phyloP scores from a whole-genome alignment of 148 eudicot species.

The Amaranthus hypochondriacus region DNA sequence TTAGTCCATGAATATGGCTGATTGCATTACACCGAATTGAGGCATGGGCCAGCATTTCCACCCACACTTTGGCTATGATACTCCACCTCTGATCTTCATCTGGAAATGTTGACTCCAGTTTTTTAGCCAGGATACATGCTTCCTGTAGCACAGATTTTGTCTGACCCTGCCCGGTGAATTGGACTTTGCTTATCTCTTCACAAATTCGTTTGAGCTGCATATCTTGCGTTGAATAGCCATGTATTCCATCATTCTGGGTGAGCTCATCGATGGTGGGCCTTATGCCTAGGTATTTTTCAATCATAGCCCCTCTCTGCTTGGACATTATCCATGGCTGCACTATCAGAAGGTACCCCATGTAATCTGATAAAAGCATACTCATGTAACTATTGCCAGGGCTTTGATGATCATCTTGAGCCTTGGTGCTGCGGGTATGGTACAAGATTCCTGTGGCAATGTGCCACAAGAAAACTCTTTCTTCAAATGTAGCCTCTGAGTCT shows the following conservation, averaged over 20 bases:
- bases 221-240: too few relatives aligned
- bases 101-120: background rate
- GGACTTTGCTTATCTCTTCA: background rate
- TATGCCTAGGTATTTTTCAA: background rate
- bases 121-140: background rate
- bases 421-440: background rate
- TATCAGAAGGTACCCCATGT: background rate
- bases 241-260: background rate
- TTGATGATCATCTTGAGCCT: background rate
- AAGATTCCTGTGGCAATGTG: background rate
- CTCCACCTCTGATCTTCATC: background rate
- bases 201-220: background rate
- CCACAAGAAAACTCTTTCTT: background rate
- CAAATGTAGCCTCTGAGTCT: background rate
- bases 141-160: background rate
- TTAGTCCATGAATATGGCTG: background rate
- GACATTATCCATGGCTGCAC: background rate
- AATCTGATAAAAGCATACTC: background rate
- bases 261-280: background rate
- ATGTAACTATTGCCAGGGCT: background rate
- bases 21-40: background rate
- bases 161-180: background rate
- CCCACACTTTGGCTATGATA: background rate
- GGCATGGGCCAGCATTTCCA: constrained; percentile 1
- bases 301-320: background rate